These are phyloP conservation scores for Chlorella sp. DNA, from an alignment of 139 green algal species.

Conservation along the genomic window DNA sequence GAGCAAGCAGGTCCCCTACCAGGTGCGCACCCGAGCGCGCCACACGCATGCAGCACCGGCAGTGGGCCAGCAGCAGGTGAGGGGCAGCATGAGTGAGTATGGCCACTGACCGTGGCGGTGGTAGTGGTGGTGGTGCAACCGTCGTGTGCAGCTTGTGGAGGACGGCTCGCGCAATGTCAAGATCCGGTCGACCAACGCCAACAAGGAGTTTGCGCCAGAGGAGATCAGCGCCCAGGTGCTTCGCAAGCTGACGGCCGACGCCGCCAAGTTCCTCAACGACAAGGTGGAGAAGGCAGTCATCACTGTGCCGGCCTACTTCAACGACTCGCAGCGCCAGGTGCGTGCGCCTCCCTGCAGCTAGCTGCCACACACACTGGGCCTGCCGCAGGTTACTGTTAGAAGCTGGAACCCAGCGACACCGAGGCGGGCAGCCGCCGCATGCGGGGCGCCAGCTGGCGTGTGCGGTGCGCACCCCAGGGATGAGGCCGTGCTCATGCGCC, in stretches of 20 bases:
- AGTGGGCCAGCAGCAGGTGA: no score
- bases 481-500: not conserved
- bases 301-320: constrained; percentile 99
- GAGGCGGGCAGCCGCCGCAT: no score
- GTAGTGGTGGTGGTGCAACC: no score
- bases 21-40: constrained; percentile 27
- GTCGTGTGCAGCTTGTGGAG: constrained; percentile 49
- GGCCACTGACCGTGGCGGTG: no score
- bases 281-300: constrained; percentile 92
- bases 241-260: constrained; percentile 85
- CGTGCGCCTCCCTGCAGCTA: no score
- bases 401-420: no score
- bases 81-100: no score
- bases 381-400: no score
- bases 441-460: no score
- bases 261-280: constrained; percentile 81
- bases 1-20: constrained; percentile 90
- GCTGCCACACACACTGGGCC: no score
- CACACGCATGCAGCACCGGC: no score
- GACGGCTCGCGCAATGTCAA: constrained; percentile 92
- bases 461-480: not conserved
- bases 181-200: constrained; percentile 79
- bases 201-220: constrained; percentile 96
- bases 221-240: constrained; percentile 97
- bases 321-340: constrained; percentile 93